Evolutionary conservation across 2,329 filamentous ascomycete genomes (phyloP), one percentile per base, ranked within the genome.

Genomic region (Cercospora beticola): DNA sequence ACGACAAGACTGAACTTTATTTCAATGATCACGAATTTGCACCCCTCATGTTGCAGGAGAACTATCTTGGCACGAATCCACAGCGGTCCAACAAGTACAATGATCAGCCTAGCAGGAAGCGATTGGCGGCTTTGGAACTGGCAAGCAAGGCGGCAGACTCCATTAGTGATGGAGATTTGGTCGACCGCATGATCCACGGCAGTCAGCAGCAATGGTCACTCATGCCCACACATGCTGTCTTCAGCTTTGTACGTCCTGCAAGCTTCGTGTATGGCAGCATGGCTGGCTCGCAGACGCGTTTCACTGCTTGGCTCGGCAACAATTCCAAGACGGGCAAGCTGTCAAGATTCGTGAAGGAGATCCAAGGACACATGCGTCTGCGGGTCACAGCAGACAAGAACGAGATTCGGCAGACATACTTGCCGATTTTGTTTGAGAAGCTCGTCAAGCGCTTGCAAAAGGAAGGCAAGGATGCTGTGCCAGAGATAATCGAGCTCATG

Each of bases 1-100:
- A 98, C 78, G 94, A 99, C 80, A 99, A 99, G 84, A 95, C 96
- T 71, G 94, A 99, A 81, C 88, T 99, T 1, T 99, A 99, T 80
- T 99, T 99, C 85, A 98, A 99, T 79, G 95, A 99, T 76, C 95
- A 99, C 77, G 95, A 99, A 76, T 97, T 98, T 82, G 97, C 93
- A 76, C 95, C 90, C 77, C 84, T 99, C 64, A 98, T 99, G 95
- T 89, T 99, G 58, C 95, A 99, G 79, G 96, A 99, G 80, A 99
- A 99, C 78, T 99, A 99, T 75, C 85, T 99, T 12, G 90, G 89
- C 71, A 93, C 93, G 1, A 92, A 89, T 69, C 95, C 95, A 3
- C 85, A 89, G 69, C 85, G 83, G 12, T 83, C 92, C 3, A 86
- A 84, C 69, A 85, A 84, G 21, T 90, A 89, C 77, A 84, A 84